A percentile compares a stretch with the other conserved stretches of the same genome.
phyloP scores from a whole-genome alignment of 1,284 basidiomycete genomes.

The Schizophyllum amplum region DNA sequence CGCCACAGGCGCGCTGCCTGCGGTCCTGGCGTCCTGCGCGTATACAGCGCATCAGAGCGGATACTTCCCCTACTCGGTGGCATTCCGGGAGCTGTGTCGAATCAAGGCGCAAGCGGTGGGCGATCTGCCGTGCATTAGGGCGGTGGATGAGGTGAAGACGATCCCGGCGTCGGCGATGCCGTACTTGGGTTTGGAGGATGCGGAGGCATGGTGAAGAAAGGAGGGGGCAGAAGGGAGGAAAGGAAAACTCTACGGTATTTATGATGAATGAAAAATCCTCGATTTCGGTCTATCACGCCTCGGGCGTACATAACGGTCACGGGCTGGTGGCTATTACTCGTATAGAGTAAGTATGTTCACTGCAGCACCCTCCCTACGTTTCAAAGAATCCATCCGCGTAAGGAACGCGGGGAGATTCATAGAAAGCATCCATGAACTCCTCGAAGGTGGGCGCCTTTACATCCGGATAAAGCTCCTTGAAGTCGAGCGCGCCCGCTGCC shows the following conservation, averaged over 20 bases:
- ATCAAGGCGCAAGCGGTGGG: conserved; percentile 37
- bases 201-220: background rate
- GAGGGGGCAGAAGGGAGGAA: background rate
- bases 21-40: background rate
- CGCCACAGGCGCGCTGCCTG: background rate
- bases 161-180: conserved; percentile 15
- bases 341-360: no score
- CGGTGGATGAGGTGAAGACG: conserved; percentile 29
- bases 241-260: no score
- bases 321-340: no score
- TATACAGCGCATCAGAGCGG: background rate
- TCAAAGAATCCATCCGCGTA: no score
- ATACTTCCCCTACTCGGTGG: conserved; percentile 27
- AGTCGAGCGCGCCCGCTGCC: conserved; percentile 3
- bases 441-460: conserved; percentile 9
- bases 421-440: background rate
- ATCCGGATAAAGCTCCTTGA: conserved; percentile 10
- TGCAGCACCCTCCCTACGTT: no score
- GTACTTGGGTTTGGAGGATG: background rate
- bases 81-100: conserved; percentile 34
- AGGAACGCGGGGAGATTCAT: no score
- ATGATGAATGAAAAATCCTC: no score
- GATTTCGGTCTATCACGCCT: no score
- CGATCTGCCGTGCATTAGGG: conserved; percentile 21
- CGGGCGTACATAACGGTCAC: no score